These are phyloP conservation scores for Kalaharituber pfeilii DNA, from an alignment of 2,329 filamentous ascomycete species.

Conservation along the genomic window DNA sequence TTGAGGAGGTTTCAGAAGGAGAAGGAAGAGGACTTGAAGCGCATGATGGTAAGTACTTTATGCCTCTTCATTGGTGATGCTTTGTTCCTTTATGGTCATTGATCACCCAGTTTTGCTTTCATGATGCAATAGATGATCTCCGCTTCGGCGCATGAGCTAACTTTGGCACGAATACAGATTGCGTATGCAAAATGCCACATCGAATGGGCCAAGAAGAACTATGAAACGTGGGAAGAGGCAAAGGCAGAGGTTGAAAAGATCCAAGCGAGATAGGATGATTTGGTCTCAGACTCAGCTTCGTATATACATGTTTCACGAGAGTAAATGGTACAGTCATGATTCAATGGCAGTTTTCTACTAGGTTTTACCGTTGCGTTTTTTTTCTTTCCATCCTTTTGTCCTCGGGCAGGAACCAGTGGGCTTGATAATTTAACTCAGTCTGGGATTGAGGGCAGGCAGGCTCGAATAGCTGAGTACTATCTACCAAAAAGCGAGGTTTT, in stretches of 20 bases:
- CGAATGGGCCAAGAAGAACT: slow-evolving; percentile 82
- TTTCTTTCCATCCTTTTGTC: too few relatives aligned
- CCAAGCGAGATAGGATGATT: slow-evolving; percentile 28
- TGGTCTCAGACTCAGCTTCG: neutral
- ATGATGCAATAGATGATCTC: neutral
- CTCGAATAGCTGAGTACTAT: too few relatives aligned
- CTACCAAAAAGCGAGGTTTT: too few relatives aligned
- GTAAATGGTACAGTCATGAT: too few relatives aligned
- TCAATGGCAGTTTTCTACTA: too few relatives aligned
- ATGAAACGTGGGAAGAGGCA: slow-evolving; percentile 85
- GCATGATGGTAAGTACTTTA: slow-evolving; percentile 67
- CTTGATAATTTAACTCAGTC: too few relatives aligned
- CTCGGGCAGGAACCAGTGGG: too few relatives aligned
- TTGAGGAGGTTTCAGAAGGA: slow-evolving; percentile 83
- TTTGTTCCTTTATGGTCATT: neutral
- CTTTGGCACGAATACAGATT: slow-evolving; percentile 37
- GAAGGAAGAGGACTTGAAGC: slow-evolving; percentile 83
- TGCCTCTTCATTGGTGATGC: slow-evolving; percentile 5
- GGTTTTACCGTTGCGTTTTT: too few relatives aligned
- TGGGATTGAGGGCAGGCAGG: too few relatives aligned
- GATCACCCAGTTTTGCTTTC: neutral
- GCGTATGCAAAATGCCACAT: slow-evolving; percentile 85
- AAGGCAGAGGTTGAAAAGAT: slow-evolving; percentile 79
- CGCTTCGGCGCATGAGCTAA: slow-evolving; percentile 1
- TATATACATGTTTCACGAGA: too few relatives aligned